Percentiles rank a stretch among this genome's conserved stretches.
These are phyloP conservation scores for Balakata baccata DNA, from an alignment of 345 rosid genomes.

Conservation along the genomic window DNA sequence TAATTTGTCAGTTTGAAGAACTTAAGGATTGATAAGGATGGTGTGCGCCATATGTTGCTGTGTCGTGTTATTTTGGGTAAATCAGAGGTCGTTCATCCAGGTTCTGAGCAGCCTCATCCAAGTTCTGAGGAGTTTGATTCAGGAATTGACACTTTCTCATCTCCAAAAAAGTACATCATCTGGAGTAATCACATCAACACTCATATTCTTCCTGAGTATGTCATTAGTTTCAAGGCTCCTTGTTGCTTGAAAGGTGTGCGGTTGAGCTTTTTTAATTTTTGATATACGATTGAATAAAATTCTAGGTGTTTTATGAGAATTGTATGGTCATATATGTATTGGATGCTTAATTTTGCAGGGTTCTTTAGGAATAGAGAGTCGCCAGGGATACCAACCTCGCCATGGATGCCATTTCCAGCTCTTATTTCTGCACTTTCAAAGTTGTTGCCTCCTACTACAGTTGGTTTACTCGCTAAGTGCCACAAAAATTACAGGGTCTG, in stretches of 20 bases:
- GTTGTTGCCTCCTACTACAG: slow-evolving; percentile 42
- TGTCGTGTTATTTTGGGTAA: slow-evolving; percentile 73
- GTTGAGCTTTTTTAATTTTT: neutral
- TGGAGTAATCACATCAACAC: slow-evolving; percentile 74
- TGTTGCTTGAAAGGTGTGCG: slow-evolving; percentile 40
- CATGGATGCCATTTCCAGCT: slow-evolving; percentile 74
- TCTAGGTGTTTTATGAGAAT: neutral
- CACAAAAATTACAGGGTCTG: slow-evolving; percentile 51
- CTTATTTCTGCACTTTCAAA: slow-evolving; percentile 56
- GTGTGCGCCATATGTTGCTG: slow-evolving; percentile 59
- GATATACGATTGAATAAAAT: neutral
- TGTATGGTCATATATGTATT: slow-evolving; percentile 9
- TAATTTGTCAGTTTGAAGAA: slow-evolving; percentile 41
- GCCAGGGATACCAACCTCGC: slow-evolving; percentile 49
- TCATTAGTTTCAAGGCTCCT: slow-evolving; percentile 59
- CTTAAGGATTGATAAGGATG: slow-evolving; percentile 45
- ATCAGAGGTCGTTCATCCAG: slow-evolving; percentile 51
- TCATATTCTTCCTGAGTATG: slow-evolving; percentile 63
- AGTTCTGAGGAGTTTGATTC: slow-evolving; percentile 63
- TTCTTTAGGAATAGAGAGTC: slow-evolving; percentile 23
- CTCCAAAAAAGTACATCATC: slow-evolving; percentile 58
- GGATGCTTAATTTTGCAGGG: slow-evolving; percentile 24
- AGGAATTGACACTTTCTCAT: slow-evolving; percentile 52
- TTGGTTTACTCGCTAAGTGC: slow-evolving; percentile 46
- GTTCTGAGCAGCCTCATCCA: slow-evolving; percentile 52